Base-by-base conservation (phyloP, 495 filamentous ascomycete genomes). In the Neurospora intermedia region DNA sequence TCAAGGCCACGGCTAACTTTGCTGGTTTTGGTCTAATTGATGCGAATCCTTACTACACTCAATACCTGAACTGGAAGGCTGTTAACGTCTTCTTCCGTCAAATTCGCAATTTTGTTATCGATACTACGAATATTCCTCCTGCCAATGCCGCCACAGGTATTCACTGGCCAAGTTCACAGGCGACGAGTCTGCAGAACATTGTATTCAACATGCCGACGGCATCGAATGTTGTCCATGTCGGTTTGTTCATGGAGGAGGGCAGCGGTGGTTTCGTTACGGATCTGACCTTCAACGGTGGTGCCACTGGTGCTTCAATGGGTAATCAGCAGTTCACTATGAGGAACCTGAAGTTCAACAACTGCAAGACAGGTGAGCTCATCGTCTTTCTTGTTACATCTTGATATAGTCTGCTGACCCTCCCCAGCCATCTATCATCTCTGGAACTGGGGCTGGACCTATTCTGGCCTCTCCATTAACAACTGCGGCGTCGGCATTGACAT, bases 281-380 rank as follows among this genome's bases (percentile, higher is more conserved):
- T 59, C 76, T 90, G 77, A 84, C 87, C 11, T 94, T 94, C 81
- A 88, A 89, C 72, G 93, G 93, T 71, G 93, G 93, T n/a, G 81
- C 84, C 0, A 85, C 87, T 43, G 93, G 88, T 43, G 84, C 87
- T 27, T 85, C 85, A 46, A 77, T 93, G 72, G 92, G 92, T 18
- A 94, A 92, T 76, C 92, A 95, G 81, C 93, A 95, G 79, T 96
- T 90, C 73, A 94, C 92, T 0, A 92, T 91, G 85, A 86, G 91
- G 40, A 93, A 94, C 78, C 43, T 96, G 27, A 85, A 81, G 13
- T 91, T 95, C 79, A 85, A 85, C 75, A 83, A 86, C 77, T 88
- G 87, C 74, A 85, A 90, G 73, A 85, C 83, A 20, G 80, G 77
- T 85, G 82, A 10, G 85, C 82, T 3, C 18, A 16, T 38, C 2